phyloP scores from a whole-genome alignment of 2,329 filamentous ascomycete genomes.

The Trichoderma sp. region DNA sequence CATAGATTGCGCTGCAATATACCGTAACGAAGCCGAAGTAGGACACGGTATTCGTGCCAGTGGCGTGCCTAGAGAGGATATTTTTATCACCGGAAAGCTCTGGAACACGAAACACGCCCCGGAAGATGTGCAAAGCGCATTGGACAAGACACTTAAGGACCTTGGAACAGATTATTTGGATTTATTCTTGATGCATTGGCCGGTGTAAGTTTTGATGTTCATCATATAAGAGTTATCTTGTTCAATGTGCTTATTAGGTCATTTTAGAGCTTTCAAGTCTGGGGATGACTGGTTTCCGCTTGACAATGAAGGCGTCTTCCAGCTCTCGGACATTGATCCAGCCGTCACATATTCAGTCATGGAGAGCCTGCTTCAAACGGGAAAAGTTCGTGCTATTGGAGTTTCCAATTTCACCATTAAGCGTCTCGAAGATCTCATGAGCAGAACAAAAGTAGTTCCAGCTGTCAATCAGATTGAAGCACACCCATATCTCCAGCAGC shows the following conservation, averaged over 20 bases:
- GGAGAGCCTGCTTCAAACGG: constrained; percentile 64
- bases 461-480: constrained; percentile 82
- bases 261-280: constrained; percentile 75
- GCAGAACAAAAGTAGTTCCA: constrained; percentile 56
- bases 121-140: constrained; percentile 61
- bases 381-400: constrained; percentile 76
- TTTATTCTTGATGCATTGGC: constrained; percentile 72
- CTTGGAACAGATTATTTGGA: constrained; percentile 66
- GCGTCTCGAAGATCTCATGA: constrained; percentile 74
- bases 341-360: constrained; percentile 50
- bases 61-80: constrained; percentile 60
- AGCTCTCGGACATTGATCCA: not conserved
- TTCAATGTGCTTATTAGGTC: constrained; percentile 53
- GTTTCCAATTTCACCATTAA: constrained; percentile 82
- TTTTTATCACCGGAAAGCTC: constrained; percentile 78
- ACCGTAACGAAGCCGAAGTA: constrained; percentile 71
- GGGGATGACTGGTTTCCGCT: constrained; percentile 63
- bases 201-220: constrained; percentile 28
- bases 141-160: constrained; percentile 57
- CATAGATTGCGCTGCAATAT: constrained; percentile 73
- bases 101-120: constrained; percentile 68
- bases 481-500: constrained; percentile 75
- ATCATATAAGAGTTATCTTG: not conserved
- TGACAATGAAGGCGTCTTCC: not conserved
- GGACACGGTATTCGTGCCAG: constrained; percentile 62